Evolutionary conservation across 108 stramenopile genomes (phyloP).

Genomic region (Cyclotella kingstonii): DNA sequence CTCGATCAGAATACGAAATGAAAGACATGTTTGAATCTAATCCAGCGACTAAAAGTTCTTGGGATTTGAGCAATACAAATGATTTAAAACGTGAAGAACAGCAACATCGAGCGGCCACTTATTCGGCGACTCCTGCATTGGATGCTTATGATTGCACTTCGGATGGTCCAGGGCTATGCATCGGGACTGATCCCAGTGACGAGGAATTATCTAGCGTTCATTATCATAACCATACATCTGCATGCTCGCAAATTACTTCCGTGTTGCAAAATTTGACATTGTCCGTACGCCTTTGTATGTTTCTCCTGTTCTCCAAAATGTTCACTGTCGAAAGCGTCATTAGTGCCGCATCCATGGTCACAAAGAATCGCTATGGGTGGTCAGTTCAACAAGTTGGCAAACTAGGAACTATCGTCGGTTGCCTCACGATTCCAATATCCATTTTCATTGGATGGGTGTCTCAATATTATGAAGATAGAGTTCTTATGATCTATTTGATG

Average conservation of each 20-base stretch:
- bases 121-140: constrained; percentile 5
- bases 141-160: not conserved
- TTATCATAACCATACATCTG: not conserved
- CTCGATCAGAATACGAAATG: constrained; percentile 13
- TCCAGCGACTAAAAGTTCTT: no score
- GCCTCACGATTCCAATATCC: constrained; percentile 78
- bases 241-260: constrained; percentile 18
- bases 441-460: constrained; percentile 65
- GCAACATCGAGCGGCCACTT: constrained; percentile 1
- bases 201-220: not conserved
- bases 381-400: constrained; percentile 71
- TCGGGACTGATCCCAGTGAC: not conserved
- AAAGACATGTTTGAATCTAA: no score
- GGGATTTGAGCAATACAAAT: no score
- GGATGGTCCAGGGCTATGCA: constrained; percentile 1
- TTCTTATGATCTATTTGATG: constrained; percentile 56
- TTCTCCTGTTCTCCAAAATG: constrained; percentile 77
- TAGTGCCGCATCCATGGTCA: constrained; percentile 69
- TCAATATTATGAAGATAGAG: constrained; percentile 54
- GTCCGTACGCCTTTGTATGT: constrained; percentile 63
- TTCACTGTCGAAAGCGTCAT: constrained; percentile 80
- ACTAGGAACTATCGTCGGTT: constrained; percentile 74
- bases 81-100: no score
- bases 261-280: constrained; percentile 42
- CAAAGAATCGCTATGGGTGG: constrained; percentile 87